phyloP scores from a whole-genome alignment of 306 rosid genomes.

The Cicer pinnatifidum region DNA sequence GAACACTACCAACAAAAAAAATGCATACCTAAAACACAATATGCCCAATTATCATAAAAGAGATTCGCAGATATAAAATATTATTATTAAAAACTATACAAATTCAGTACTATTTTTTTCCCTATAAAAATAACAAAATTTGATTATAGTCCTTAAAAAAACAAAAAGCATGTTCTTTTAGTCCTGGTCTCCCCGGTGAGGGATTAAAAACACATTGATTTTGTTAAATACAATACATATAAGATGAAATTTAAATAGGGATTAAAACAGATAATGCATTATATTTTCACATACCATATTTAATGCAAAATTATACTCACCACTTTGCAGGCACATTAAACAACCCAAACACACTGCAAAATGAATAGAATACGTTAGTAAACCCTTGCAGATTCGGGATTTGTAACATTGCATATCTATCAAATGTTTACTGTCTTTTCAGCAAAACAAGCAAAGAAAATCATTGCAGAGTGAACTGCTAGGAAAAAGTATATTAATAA shows the following conservation, averaged over 20 bases:
- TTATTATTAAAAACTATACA: slow-evolving; percentile 21
- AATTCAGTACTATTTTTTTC: background rate
- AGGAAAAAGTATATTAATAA: slow-evolving; percentile 4
- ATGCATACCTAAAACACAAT: slow-evolving; percentile 75
- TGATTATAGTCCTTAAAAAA: background rate
- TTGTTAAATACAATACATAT: slow-evolving; percentile 2
- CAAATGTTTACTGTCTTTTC: slow-evolving; percentile 19
- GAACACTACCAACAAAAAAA: slow-evolving; percentile 89
- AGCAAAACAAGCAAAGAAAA: slow-evolving; percentile 37
- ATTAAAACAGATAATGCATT: background rate
- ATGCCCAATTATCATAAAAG: slow-evolving; percentile 40
- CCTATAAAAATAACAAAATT: background rate
- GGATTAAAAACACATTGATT: background rate
- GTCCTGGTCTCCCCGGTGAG: background rate
- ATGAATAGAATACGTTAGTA: slow-evolving; percentile 36
- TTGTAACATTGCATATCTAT: slow-evolving; percentile 15
- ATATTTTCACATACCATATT: background rate
- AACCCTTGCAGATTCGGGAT: slow-evolving; percentile 12
- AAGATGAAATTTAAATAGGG: slow-evolving; percentile 1
- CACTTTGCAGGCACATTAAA: slow-evolving; percentile 92
- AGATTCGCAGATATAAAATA: slow-evolving; percentile 29
- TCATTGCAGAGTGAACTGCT: slow-evolving; percentile 19
- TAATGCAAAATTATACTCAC: slow-evolving; percentile 52
- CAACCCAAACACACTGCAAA: slow-evolving; percentile 93
- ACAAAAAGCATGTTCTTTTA: background rate